A percentile compares a stretch with the other conserved stretches of the same genome.
phyloP scores from a whole-genome alignment of 495 filamentous ascomycete species.

The Tuber microsphaerosporum region DNA sequence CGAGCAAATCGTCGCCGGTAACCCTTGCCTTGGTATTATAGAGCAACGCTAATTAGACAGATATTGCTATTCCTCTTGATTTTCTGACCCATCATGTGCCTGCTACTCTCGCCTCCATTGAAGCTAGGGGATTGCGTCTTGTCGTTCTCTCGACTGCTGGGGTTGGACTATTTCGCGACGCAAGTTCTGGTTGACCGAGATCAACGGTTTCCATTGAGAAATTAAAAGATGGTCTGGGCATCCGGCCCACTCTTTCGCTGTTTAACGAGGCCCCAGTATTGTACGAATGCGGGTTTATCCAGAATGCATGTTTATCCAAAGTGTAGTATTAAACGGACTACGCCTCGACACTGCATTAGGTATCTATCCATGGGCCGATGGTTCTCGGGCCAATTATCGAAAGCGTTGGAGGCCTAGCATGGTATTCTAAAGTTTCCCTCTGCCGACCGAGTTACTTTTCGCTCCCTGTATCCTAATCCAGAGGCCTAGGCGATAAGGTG shows the following conservation, averaged over 20 bases:
- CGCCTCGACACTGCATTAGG: background rate
- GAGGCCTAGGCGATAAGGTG: background rate
- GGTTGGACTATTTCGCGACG: background rate
- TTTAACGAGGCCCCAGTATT: background rate
- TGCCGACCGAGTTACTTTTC: background rate
- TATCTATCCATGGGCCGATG: background rate
- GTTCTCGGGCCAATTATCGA: background rate
- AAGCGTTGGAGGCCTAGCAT: background rate
- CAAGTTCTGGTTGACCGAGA: background rate
- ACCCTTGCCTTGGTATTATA: background rate
- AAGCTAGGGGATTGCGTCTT: background rate
- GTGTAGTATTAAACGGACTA: background rate
- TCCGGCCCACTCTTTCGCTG: background rate
- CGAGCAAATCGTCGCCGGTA: background rate
- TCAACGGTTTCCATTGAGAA: background rate
- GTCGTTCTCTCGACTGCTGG: background rate
- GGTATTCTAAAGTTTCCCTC: background rate
- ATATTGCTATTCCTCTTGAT: background rate
- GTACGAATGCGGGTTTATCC: background rate
- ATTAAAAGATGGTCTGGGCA: background rate
- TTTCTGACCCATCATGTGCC: background rate
- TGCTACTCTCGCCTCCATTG: background rate
- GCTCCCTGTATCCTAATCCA: background rate
- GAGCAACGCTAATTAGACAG: background rate
- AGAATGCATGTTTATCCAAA: background rate